Conservation (phyloP, 805 yeast genomes). For the Hanseniaspora mollemarum region DNA sequence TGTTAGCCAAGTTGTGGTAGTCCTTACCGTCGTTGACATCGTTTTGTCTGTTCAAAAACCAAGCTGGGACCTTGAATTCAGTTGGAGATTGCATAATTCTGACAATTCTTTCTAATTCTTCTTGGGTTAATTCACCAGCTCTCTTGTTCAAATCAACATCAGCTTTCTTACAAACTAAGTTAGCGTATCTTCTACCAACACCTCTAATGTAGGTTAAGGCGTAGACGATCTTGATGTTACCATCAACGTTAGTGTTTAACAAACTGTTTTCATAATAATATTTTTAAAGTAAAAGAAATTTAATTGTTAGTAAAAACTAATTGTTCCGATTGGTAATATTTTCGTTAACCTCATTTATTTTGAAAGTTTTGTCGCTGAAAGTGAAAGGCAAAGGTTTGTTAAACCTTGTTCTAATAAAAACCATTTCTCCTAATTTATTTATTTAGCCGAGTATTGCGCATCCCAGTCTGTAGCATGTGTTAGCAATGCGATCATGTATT, state of each 20-base stretch:
- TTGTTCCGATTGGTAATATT: background rate
- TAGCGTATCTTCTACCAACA: constrained; percentile 99
- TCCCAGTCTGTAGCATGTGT: no score
- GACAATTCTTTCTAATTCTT: constrained; percentile 99
- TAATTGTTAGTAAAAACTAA: constrained; percentile 30
- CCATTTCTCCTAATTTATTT: no score
- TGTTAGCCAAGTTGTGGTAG: constrained; percentile 97
- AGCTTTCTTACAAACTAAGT: constrained; percentile 99
- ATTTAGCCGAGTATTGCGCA: no score
- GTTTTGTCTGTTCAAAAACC: constrained; percentile 99
- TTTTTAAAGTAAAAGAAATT: background rate
- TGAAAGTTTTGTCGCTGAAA: background rate
- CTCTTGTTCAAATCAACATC: constrained; percentile 97
- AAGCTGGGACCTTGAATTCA: constrained; percentile 97
- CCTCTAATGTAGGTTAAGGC: constrained; percentile 99
- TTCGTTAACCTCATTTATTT: no score
- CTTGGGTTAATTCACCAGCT: constrained; percentile 99
- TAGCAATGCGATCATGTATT: no score
- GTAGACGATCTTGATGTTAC: constrained; percentile 99
- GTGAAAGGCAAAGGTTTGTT: no score
- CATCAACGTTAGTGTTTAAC: constrained; percentile 99
- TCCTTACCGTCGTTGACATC: constrained; percentile 98
- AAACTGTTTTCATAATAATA: constrained; percentile 44
- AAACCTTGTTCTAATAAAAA: no score
- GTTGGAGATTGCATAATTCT: constrained; percentile 99